These are phyloP conservation scores for Aspergillus nidulans DNA, from an alignment of 495 filamentous ascomycete genomes.

Conservation along the genomic window DNA sequence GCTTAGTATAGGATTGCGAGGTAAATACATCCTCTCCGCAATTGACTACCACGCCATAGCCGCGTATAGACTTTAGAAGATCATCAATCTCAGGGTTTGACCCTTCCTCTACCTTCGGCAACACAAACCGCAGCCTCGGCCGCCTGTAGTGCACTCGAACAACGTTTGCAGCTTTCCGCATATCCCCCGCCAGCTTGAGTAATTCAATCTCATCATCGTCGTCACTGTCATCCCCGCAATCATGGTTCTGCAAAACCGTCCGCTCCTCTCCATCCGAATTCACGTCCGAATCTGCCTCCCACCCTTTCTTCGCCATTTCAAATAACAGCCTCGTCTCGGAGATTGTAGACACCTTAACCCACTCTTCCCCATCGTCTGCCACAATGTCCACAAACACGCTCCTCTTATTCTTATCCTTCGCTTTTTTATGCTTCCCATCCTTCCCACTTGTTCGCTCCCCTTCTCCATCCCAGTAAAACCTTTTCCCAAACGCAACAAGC, in stretches of 20 bases:
- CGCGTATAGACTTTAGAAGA: slow-evolving; percentile 53
- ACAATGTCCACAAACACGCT: slow-evolving; percentile 31
- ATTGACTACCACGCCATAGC: slow-evolving; percentile 52
- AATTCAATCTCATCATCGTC: slow-evolving; percentile 49
- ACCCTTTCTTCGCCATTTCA: slow-evolving; percentile 61
- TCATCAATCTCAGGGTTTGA: slow-evolving; percentile 49
- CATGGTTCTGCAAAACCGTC: slow-evolving; percentile 33
- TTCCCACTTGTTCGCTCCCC: slow-evolving; percentile 4
- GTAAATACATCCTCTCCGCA: slow-evolving; percentile 30
- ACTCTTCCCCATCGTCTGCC: slow-evolving; percentile 50
- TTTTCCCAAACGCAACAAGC: slow-evolving; percentile 48
- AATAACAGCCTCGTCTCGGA: slow-evolving; percentile 53
- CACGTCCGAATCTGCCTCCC: slow-evolving; percentile 44
- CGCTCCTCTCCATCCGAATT: slow-evolving; percentile 30
- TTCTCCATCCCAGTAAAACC: slow-evolving; percentile 49
- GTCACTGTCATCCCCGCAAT: slow-evolving; percentile 16
- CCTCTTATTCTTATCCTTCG: slow-evolving; percentile 22
- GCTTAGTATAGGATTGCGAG: slow-evolving; percentile 6
- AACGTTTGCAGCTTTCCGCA: slow-evolving; percentile 49
- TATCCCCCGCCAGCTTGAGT: slow-evolving; percentile 52
- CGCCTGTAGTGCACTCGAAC: slow-evolving; percentile 53
- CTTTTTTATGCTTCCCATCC: slow-evolving; percentile 9
- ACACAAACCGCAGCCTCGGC: slow-evolving; percentile 56
- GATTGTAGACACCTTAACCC: slow-evolving; percentile 60
- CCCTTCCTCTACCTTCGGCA: slow-evolving; percentile 53